A percentile compares a stretch with the other conserved stretches of the same genome.
Conservation (phyloP, 306 rosid species). For the Senna tora region DNA sequence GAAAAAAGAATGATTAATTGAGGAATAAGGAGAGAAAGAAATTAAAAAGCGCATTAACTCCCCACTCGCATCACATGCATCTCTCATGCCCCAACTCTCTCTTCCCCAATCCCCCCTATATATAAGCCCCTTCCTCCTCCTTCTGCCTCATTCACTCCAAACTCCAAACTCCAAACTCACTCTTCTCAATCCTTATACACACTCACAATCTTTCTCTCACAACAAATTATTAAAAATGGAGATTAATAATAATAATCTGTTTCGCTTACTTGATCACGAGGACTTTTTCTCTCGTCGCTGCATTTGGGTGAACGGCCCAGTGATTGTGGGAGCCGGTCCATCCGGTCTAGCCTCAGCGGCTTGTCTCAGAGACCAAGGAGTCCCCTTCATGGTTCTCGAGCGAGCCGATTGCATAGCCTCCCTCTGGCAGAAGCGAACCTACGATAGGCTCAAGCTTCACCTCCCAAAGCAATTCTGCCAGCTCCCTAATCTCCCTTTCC, state of each 20-base stretch:
- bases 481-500: conserved; percentile 81
- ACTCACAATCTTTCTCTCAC: not conserved
- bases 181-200: no score
- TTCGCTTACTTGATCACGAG: conserved; percentile 58
- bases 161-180: no score
- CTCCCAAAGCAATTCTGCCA: conserved; percentile 93
- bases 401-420: conserved; percentile 87
- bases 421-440: conserved; percentile 81
- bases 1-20: conserved; percentile 52
- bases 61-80: conserved; percentile 47
- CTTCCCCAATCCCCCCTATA: conserved; percentile 15
- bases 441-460: conserved; percentile 88
- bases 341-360: conserved; percentile 93
- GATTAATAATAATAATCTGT: conserved; percentile 53
- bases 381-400: conserved; percentile 75
- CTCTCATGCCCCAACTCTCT: no score
- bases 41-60: conserved; percentile 32
- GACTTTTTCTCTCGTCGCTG: conserved; percentile 67
- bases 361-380: conserved; percentile 83
- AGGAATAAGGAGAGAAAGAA: conserved; percentile 36
- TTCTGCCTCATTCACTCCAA: conserved; percentile 55
- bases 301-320: conserved; percentile 86
- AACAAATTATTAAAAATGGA: conserved; percentile 63
- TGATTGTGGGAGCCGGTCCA: conserved; percentile 94
- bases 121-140: no score